Base-by-base conservation (phyloP, 139 green algal genomes). In the Zygnema circumcarinatum region DNA sequence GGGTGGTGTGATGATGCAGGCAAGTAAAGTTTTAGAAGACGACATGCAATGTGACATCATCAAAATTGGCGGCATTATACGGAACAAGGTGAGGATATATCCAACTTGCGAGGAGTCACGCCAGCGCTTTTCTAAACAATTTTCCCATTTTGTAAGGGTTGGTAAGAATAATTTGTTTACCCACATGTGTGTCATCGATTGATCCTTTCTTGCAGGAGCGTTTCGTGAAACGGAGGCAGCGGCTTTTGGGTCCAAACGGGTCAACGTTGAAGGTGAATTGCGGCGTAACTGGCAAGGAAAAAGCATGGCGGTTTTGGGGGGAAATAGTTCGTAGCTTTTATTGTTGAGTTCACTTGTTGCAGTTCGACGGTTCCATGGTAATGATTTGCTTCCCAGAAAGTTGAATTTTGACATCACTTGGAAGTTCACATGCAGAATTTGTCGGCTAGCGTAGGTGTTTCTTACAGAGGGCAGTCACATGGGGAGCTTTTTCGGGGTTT, bases 21-120 rank as follows among this genome's bases (percentile, higher is more conserved):
- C 96, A 35, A 76, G 98, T n/a, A 98, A 97, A 88, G 92, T 98
- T 38, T 87, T 98, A 78, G 41, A 96, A 3, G 97, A 99, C 88
- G 93, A 97, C 75, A 93, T 98, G 92, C 94, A 98, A 87, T 98
- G 95, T 87, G 97, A 99, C 92, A 95, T 99, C 83, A 98, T 99
- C 92, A 99, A 99, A 87, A 98, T 99, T 53, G 96, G 95, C 3
- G 95, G 95, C 31, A 88, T 99, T 7, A 93, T 98, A 31, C 93
- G 96, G 47, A 98, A 98, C 93, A 98, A 98, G 92, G 94, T 93
- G 40, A 33, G 87, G 35, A n/a, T n/a, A n/a, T n/a, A n/a, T 2
- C 31, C 21, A n/a, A 84, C 20, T 20, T 33, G 56, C 25, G 56
- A 72, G 56, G 56, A 62, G 22, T 76, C 29, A 80, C 22, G 29